Evolutionary conservation across 495 filamentous ascomycete genomes (phyloP).

Genomic region (Penicillium salamii): DNA sequence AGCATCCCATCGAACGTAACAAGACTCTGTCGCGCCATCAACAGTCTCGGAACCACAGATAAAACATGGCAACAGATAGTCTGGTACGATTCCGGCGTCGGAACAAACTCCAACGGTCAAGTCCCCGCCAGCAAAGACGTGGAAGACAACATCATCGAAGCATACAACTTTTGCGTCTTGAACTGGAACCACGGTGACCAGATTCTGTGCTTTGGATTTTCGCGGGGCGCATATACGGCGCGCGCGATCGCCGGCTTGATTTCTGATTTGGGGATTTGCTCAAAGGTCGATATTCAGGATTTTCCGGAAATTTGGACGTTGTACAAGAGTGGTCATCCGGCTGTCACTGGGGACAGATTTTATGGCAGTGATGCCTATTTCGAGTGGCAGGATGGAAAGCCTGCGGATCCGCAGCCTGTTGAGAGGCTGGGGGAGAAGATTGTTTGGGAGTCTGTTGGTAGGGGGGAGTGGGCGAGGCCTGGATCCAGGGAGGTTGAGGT

Average conservation of each 20-base stretch:
- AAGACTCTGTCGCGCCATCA: constrained; percentile 20
- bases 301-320: constrained; percentile 47
- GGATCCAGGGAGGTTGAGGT: constrained; percentile 39
- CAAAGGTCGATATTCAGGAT: constrained; percentile 36
- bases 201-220: constrained; percentile 60
- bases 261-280: constrained; percentile 47
- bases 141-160: constrained; percentile 17
- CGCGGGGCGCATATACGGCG: constrained; percentile 57
- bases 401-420: constrained; percentile 9
- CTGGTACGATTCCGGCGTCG: constrained; percentile 30
- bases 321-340: constrained; percentile 35
- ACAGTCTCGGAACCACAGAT: constrained; percentile 12
- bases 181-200: constrained; percentile 55
- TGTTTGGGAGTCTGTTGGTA: constrained; percentile 2
- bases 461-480: constrained; percentile 14
- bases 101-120: constrained; percentile 14
- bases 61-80: constrained; percentile 27
- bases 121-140: constrained; percentile 17
- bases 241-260: constrained; percentile 55
- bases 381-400: constrained; percentile 13
- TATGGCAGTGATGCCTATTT: constrained; percentile 6
- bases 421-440: constrained; percentile 18
- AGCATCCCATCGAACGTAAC: constrained; percentile 28
- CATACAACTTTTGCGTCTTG: constrained; percentile 21
- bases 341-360: constrained; percentile 17